Evolutionary conservation across 495 filamentous ascomycete genomes (phyloP), one percentile per base, ranked within the genome.

Genomic region (Hypoxylon perforatum): DNA sequence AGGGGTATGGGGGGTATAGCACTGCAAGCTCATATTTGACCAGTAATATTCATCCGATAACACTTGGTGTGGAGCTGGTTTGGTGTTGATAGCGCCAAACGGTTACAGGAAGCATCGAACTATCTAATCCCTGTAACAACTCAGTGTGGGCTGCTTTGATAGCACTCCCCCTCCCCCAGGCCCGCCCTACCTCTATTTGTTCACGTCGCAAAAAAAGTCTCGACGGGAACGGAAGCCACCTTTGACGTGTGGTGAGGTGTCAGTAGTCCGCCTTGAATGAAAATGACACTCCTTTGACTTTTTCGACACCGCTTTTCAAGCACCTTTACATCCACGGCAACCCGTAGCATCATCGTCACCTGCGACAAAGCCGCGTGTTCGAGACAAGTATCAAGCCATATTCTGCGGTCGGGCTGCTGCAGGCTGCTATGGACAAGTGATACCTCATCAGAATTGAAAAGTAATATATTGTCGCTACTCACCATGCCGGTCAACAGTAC

Each of bases 221-320:
- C 51, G 63, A 74, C 70, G 72, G 61, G 72, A 72, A 69, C 72
- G 72, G 72, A 68, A 60, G 35, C 22, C 19, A 69, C 41, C 72
- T 74, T 72, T 74, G 69, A 72, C 47, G 48, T 54, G 39, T 33
- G 46, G 48, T 39, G 58, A 53, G 53, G 52, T 65, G 21, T 60
- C 46, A 49, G 30, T 58, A 70, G 56, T 49, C 30, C 45, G 49
- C 55, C 49, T 62, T 67, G 36, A 63, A 65, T 64, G 57, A 72
- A 70, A 70, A 74, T 72, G 72, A 60, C 17, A 60, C 49, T 67
- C 67, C 72, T 74, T 74, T 74, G 72, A 74, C 56, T 64, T 44
- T 17, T 48, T 41, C 46, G 51, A 58, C 57, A 58, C 59, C 66
- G 59, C 48, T 57, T 65, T 61, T 36, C 41, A 57, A 53, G 56